Evolutionary conservation across 1,139 yeast species (phyloP).

Genomic region (Pichia sp.): DNA sequence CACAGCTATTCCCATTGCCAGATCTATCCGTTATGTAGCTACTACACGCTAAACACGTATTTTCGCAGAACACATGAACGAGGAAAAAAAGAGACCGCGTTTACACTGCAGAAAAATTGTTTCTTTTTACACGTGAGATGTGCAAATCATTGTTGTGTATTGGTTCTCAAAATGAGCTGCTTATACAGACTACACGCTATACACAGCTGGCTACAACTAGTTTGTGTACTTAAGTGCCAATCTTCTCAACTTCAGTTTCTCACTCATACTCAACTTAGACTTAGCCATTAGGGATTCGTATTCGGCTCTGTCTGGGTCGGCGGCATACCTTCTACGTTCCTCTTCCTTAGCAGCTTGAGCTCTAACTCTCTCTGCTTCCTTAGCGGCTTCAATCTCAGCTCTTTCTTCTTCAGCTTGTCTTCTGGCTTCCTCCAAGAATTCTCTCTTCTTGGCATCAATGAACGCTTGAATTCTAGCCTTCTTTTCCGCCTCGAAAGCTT

Average conservation of each 20-base stretch:
- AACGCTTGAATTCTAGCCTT: slow-evolving; percentile 62
- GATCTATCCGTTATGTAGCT: too few species aligned
- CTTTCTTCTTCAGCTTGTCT: slow-evolving; percentile 24
- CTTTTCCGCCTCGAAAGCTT: slow-evolving; percentile 61
- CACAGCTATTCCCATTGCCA: too few species aligned
- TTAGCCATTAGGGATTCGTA: slow-evolving; percentile 20
- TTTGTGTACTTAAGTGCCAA: slow-evolving; percentile 36
- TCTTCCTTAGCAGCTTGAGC: slow-evolving; percentile 10
- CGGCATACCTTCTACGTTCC: slow-evolving; percentile 31
- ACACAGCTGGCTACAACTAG: neutral
- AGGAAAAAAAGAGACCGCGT: too few species aligned
- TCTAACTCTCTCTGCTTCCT: slow-evolving; percentile 28
- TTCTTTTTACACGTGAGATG: too few species aligned
- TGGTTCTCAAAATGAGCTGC: too few species aligned
- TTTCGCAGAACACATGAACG: too few species aligned
- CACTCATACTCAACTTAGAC: slow-evolving; percentile 27
- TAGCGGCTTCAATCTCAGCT: slow-evolving; percentile 17
- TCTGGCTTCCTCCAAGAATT: slow-evolving; percentile 31
- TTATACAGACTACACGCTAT: neutral
- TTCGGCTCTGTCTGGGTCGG: slow-evolving; percentile 22
- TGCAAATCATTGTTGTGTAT: too few species aligned
- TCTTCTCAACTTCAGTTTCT: slow-evolving; percentile 25
- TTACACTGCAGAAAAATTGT: too few species aligned
- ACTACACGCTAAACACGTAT: too few species aligned
- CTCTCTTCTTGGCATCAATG: slow-evolving; percentile 38